Evolutionary conservation across 768 basidiomycete genomes (phyloP).

Genomic region (Hemileccinum rubropunctum): DNA sequence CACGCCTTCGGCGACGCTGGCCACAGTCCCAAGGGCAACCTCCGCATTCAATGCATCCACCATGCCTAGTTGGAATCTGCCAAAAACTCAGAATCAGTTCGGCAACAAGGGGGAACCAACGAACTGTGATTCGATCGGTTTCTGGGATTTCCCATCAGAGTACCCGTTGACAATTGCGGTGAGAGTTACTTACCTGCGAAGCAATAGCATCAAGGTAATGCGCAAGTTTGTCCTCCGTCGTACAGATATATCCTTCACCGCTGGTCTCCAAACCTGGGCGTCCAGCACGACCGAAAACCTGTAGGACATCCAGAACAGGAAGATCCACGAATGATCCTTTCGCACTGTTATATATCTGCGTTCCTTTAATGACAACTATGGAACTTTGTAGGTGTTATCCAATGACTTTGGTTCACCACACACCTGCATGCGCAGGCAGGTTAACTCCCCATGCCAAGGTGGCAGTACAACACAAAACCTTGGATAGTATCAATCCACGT

Average conservation of each 20-base stretch:
- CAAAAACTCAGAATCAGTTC: constrained; percentile 1
- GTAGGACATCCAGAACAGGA: constrained; percentile 91
- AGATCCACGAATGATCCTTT: constrained; percentile 91
- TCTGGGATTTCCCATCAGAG: constrained; percentile 40
- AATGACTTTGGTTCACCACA: constrained; percentile 16
- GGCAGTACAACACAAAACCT: constrained; percentile 98
- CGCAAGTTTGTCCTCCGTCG: constrained; percentile 86
- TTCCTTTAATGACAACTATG: constrained; percentile 93
- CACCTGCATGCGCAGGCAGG: constrained; percentile 94
- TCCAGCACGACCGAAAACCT: constrained; percentile 97
- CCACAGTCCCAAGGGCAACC: constrained; percentile 90
- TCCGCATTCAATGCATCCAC: constrained; percentile 94
- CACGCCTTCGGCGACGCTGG: constrained; percentile 80
- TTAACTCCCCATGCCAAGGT: constrained; percentile 99
- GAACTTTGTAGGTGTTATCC: constrained; percentile 7
- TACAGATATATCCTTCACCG: constrained; percentile 97
- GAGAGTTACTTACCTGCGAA: constrained; percentile 59
- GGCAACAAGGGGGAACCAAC: constrained; percentile 19
- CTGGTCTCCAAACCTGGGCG: constrained; percentile 84
- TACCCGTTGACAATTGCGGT: background rate
- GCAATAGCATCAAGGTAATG: constrained; percentile 89
- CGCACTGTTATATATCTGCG: constrained; percentile 90
- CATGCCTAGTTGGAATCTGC: constrained; percentile 78
- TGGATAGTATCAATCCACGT: background rate
- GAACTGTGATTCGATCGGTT: constrained; percentile 95